Base-by-base conservation (phyloP, 139 green algal genomes). In the Penium margaritaceum region DNA sequence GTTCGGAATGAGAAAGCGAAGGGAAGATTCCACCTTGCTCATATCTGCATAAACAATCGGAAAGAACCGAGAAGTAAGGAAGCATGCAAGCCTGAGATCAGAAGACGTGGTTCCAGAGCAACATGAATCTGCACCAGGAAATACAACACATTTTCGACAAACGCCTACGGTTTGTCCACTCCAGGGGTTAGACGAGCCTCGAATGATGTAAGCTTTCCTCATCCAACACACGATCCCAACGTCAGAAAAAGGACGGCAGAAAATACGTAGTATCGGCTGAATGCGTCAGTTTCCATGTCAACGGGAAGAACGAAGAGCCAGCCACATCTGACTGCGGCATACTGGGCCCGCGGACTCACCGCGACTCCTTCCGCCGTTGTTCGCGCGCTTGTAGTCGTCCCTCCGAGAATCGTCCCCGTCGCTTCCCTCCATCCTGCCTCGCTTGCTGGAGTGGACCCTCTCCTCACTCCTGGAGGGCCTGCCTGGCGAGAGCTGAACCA, bases 1-100 rank as follows among this genome's bases (percentile, higher is more conserved):
- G 51, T 92, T 92, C 36, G 78, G 84, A 3, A 94, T 51, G 35
- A 94, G 74, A 54, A 94, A 90, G 27, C 62, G 61, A 12, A 80
- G 29, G 72, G 55, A 46, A 12, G 72, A 79, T 15, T 46, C 33
- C n/a, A 67, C 77, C 7, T 72, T 12, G 60, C 69, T 76, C 58
- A 57, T 33, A 17, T 76, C 33, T 30, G 76, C 69, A 76, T 57
- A 29, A 64, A 37, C 9, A 57, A 21, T 19, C n/a, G n/a, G n/a
- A n/a, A n/a, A n/a, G n/a, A n/a, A n/a, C n/a, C n/a, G n/a, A n/a
- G n/a, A n/a, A n/a, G n/a, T n/a, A 15, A 54, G 43, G 43, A 54
- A 54, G 43, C 43, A n/a, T n/a, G n/a, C n/a, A n/a, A n/a, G n/a
- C n/a, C n/a, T n/a, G n/a, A n/a, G n/a, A n/a, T n/a, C n/a, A n/a